Evolutionary conservation across 169 alveolate species (phyloP), one percentile per base, ranked within the genome.

Genomic region (Babesia bigemina): DNA sequence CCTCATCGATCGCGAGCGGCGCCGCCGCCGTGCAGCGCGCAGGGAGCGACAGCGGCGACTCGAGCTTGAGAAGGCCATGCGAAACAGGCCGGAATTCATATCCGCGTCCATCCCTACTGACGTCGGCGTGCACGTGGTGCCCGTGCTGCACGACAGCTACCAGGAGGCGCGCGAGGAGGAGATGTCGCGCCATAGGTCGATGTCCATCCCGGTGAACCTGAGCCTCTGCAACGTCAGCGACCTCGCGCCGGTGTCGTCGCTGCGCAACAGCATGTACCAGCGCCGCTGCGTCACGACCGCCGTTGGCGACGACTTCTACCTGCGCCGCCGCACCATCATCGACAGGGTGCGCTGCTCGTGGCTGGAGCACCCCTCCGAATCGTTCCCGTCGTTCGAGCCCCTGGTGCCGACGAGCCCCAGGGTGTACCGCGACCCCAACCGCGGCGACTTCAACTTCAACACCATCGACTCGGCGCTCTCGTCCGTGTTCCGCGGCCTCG

Each of bases 261-360:
- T 17, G 22, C 11, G 22, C 50, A 72, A 71, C 12, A 9, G 49
- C 16, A 11, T 75, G 22, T 55, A 65, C 50, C 39, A 75, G 22
- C 75, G 84, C 39, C 63, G 76, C 22, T 75, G 84, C 58, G 70
- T 57, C 22, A 75, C 84, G 58, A 75, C 84, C 16, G 53, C 78
- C 17, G 56, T 75, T 7, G 26, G 29, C 24, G 84, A 75, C 45
- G 84, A 75, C 76, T 75, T 75, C 59, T 47, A 75, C 47, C 53
- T 33, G 48, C 45, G 84, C 22, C 24, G 39, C 2, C 73, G 45
- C 17, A 79, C 79, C n/a, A 75, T 75, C 56, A 65, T 75, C 47
- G 76, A 75, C 61, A 26, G 81, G 12, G 71, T 71, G 7, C 70
- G 81, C 7, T 28, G 59, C 19, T 60, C 81, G 26, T 71, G 81